Evolutionary conservation across 495 filamentous ascomycete genomes (phyloP).

Genomic region (Massariosphaeria phaeospora): DNA sequence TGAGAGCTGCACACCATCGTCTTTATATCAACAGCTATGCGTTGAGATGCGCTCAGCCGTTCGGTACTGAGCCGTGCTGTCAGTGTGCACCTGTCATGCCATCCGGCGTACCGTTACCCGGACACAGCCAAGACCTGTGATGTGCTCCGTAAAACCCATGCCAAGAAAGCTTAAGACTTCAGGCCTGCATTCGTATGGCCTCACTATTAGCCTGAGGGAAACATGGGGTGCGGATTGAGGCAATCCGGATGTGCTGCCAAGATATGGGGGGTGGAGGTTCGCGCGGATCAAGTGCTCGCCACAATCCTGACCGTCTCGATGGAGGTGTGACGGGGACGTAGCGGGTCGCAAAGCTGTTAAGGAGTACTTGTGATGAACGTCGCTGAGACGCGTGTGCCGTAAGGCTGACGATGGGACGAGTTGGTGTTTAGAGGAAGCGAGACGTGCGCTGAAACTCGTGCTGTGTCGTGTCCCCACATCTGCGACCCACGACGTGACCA

Average conservation of each 20-base stretch:
- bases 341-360: no score
- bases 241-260: slow-evolving; percentile 3
- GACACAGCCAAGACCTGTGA: slow-evolving; percentile 4
- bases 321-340: no score
- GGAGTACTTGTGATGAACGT: no score
- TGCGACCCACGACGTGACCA: slow-evolving; percentile 12
- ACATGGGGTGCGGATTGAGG: slow-evolving; percentile 1
- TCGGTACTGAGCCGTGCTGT: no score
- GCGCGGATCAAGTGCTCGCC: slow-evolving; percentile 17
- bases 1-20: not conserved
- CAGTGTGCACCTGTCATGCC: slow-evolving; percentile 7
- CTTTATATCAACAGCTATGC: no score
- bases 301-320: not conserved
- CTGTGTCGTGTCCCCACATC: not conserved
- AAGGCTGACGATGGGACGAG: not conserved
- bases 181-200: not conserved
- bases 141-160: slow-evolving; percentile 11
- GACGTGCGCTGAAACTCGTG: slow-evolving; percentile 19
- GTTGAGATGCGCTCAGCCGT: no score
- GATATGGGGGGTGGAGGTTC: not conserved
- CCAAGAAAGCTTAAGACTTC: slow-evolving; percentile 13
- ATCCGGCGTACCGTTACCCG: slow-evolving; percentile 11
- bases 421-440: slow-evolving; percentile 18
- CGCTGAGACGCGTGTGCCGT: not conserved
- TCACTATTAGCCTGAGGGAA: not conserved